Base-by-base conservation (phyloP, 441 rosid genomes). In the Eugenia klotzschiana region DNA sequence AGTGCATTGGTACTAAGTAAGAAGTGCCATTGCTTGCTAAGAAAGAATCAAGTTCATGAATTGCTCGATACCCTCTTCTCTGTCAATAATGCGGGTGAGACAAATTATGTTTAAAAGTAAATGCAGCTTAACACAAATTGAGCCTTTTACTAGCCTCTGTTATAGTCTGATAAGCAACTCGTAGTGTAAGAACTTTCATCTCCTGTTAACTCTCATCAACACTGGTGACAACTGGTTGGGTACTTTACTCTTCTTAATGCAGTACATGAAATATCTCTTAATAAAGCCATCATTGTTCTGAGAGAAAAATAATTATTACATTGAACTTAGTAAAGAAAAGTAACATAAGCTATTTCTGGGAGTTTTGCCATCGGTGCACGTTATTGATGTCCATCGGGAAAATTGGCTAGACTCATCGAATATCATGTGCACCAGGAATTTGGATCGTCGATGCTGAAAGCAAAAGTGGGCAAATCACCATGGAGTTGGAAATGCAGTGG, bases 401-500 rank as follows among this genome's bases (percentile, higher is more conserved):
- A 82, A n/a, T 43, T 82, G 79, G 57, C n/a, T 51, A 8, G 37
- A 54, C 43, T 69, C n/a, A 3, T 72, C 37, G 27, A 25, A 40
- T 79, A 9, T 72, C 29, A 51, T 6, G 58, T 50, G 53, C 52
- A 10, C 82, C 84, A 96, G 99, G 98, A 87, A 85, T 95, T 85
- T 87, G 90, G 22, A 89, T 95, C 43, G 41, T 97, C 18, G 98
- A 97, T 54, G 87, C 83, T 53, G 94, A 93, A 87, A 89, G 89
- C 79, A 91, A 82, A 20, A 80, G 87, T 29, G 89, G 84, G 10
- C 91, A 94, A 73, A 85, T 94, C 82, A 93, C 94, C 23, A 91
- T 95, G 94, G 99, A 97, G 85, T 83, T 97, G 89, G 98, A 94
- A 85, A 86, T 97, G 93, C 94, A 95, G 86, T 97, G 99, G 98